phyloP scores from a whole-genome alignment of 2,329 filamentous ascomycete species.

The Ceratocystis lukuohia region DNA sequence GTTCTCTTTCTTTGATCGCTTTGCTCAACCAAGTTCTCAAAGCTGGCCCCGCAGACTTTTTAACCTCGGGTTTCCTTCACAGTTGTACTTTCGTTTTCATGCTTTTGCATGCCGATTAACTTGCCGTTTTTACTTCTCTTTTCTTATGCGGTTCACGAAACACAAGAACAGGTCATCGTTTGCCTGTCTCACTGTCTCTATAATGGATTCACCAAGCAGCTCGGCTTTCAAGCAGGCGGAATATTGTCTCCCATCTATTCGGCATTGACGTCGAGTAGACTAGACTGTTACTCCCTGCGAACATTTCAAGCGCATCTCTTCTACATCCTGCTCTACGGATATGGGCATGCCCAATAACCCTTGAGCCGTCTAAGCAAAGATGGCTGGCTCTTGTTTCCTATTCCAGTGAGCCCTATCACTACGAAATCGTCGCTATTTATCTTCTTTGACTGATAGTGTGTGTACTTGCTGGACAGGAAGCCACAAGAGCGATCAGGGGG shows the following conservation, averaged over 20 bases:
- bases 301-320: neutral
- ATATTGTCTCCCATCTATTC: neutral
- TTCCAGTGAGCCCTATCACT: neutral
- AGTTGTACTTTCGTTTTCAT: neutral
- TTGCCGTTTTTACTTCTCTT: neutral
- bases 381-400: neutral
- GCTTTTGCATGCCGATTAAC: neutral
- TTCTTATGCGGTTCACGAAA: neutral
- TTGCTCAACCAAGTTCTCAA: neutral
- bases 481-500: neutral
- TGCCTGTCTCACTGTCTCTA: neutral
- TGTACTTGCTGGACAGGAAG: neutral
- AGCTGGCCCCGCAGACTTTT: neutral
- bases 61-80: neutral
- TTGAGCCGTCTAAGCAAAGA: neutral
- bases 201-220: neutral
- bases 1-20: slow-evolving; percentile 6
- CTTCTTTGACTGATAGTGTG: neutral
- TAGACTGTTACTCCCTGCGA: neutral
- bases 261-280: neutral
- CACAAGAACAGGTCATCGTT: neutral
- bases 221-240: neutral
- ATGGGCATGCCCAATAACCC: neutral
- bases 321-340: neutral
- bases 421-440: neutral